Evolutionary conservation across 2,329 filamentous ascomycete species (phyloP).

Genomic region (Domatiomyces globalis): DNA sequence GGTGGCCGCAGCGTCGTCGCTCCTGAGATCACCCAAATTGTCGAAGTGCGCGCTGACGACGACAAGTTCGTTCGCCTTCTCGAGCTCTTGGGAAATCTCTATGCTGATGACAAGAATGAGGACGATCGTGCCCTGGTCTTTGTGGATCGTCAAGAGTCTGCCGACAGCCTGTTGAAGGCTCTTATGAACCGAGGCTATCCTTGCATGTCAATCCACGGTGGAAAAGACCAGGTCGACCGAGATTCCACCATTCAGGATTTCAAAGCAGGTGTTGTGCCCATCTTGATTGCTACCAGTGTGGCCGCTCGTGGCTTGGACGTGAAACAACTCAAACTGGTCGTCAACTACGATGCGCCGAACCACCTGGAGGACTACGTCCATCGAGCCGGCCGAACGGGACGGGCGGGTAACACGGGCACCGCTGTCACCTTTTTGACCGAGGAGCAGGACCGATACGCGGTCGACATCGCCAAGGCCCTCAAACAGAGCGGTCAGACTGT

Average conservation of each 20-base stretch:
- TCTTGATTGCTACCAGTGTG: slow-evolving; percentile 88
- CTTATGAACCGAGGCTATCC: slow-evolving; percentile 73
- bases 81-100: slow-evolving; percentile 74
- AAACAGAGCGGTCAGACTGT: slow-evolving; percentile 78
- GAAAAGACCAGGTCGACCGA: slow-evolving; percentile 84
- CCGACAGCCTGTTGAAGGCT: slow-evolving; percentile 64
- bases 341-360: slow-evolving; percentile 31
- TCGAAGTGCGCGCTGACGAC: slow-evolving; percentile 71
- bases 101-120: slow-evolving; percentile 58
- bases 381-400: slow-evolving; percentile 64
- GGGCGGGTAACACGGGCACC: slow-evolving; percentile 72
- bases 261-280: slow-evolving; percentile 76
- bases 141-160: slow-evolving; percentile 81
- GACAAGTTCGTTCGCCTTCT: slow-evolving; percentile 74
- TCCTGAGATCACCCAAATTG: slow-evolving; percentile 70
- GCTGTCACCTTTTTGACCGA: slow-evolving; percentile 89
- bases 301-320: slow-evolving; percentile 91
- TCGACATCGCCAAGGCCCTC: slow-evolving; percentile 80
- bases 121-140: slow-evolving; percentile 84
- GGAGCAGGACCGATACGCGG: slow-evolving; percentile 79
- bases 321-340: slow-evolving; percentile 85
- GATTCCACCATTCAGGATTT: slow-evolving; percentile 88
- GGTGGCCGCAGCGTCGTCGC: slow-evolving; percentile 63
- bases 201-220: slow-evolving; percentile 85
- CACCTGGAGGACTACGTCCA: slow-evolving; percentile 61